Evolutionary conservation across 805 yeast species (phyloP), one percentile per base, ranked within the genome.

Genomic region (Yarrowia hollandica): DNA sequence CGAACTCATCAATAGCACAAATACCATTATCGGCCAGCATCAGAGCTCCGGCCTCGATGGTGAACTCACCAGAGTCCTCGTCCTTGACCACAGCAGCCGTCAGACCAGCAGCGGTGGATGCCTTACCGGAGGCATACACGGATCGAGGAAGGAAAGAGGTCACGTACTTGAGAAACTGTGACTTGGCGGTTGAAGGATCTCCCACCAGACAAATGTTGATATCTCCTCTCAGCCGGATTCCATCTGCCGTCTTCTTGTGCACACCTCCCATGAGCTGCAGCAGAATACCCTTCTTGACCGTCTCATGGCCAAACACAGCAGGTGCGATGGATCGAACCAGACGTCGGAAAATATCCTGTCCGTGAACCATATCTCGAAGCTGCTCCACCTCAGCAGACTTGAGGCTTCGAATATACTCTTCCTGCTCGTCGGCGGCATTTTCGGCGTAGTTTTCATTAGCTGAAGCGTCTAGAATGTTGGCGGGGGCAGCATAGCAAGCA

Each of bases 11-110:
- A 72, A 94, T 94, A 67, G 97, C 95, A 79, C 99, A 94, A 62
- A 94, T 88, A 63, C 99, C 99, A 69, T 92, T 94, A 74, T 94
- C 99, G 1, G 99, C 98, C 64, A 94, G 78, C 97, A 94, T 94
- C 60, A 94, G 77, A 2, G 99, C 99, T 71, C 99, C 99, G 1
- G 99, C 99, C 72, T 92, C 99, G 63, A 92, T 94, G 1, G 98
- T 92, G 67, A 87, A 90, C 69, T 92, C 99, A 34, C 97, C 96
- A 67, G 94, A 88, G 69, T 94, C 98, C 74, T 94, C 98, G 70
- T 92, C 99, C 70, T 87, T 88, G 11, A 94, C 96, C 21, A 92
- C 99, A 0, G 98, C 96, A 1, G 99, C 99, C 1, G 99, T 92
- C 67, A 92, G 79, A 78, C 99, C 99, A 8, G 99, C 99, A 5